Evolutionary conservation across 2,329 filamentous ascomycete genomes (phyloP).

Genomic region (Botrytis tulipae): DNA sequence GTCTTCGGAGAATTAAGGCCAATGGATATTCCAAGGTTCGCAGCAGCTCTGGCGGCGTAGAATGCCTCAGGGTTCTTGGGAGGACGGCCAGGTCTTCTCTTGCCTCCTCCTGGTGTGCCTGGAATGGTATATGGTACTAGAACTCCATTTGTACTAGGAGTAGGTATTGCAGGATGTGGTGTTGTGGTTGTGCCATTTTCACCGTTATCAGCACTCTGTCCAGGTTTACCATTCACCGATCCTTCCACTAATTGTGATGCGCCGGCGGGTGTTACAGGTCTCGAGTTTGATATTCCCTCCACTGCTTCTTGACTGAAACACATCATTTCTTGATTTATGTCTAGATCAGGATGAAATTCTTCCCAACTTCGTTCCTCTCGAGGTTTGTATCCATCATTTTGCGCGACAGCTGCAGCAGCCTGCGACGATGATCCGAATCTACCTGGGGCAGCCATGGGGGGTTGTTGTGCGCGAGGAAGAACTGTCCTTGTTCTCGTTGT

Average conservation of each 20-base stretch:
- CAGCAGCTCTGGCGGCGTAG: constrained; percentile 50
- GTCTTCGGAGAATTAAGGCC: constrained; percentile 23
- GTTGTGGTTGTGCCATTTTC: constrained; percentile 31
- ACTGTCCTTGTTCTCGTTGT: constrained; percentile 56
- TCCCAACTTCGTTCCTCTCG: constrained; percentile 96
- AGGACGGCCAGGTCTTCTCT: constrained; percentile 62
- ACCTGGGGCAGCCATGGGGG: constrained; percentile 39
- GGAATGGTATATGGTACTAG: constrained; percentile 36
- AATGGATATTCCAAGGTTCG: constrained; percentile 27
- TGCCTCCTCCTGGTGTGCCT: constrained; percentile 43
- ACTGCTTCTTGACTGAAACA: constrained; percentile 82
- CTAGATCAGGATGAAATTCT: constrained; percentile 93
- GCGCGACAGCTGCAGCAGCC: constrained; percentile 84
- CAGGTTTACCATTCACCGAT: constrained; percentile 43
- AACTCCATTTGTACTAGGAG: constrained; percentile 31
- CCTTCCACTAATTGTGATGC: constrained; percentile 40
- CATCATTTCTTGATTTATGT: constrained; percentile 78
- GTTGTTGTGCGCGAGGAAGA: constrained; percentile 50
- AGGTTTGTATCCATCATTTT: constrained; percentile 95
- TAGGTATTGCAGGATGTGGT: constrained; percentile 30
- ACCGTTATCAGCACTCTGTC: constrained; percentile 28
- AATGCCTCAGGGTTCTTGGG: constrained; percentile 60
- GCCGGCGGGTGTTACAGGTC: constrained; percentile 42
- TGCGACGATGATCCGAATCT: constrained; percentile 45
- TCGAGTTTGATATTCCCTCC: constrained; percentile 64